These are phyloP conservation scores for Silene uniflora DNA, from an alignment of 148 eudicot genomes.

Conservation along the genomic window DNA sequence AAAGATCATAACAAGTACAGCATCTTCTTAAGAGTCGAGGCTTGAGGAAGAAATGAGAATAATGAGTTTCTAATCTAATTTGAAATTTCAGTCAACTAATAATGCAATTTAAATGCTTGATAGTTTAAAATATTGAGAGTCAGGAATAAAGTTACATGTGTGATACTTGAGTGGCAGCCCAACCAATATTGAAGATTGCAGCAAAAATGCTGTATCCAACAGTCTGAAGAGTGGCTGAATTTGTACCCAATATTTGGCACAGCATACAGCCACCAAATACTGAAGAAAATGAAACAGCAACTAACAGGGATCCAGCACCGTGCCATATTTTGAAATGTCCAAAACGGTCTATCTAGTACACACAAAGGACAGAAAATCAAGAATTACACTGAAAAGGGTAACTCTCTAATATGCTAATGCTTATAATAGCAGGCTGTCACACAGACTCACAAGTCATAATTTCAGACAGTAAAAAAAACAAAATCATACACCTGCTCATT, in stretches of 20 bases:
- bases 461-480: too few relatives aligned
- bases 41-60: too few relatives aligned
- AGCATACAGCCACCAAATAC: constrained; percentile 88
- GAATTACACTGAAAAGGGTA: background rate
- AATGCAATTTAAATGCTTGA: background rate
- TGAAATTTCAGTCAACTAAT: background rate
- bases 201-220: constrained; percentile 85
- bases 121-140: constrained; percentile 3
- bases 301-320: constrained; percentile 79
- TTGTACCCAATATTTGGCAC: constrained; percentile 72
- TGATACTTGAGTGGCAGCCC: constrained; percentile 97
- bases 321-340: constrained; percentile 96
- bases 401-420: background rate
- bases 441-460: too few relatives aligned
- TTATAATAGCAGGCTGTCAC: too few relatives aligned
- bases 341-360: constrained; percentile 77
- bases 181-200: constrained; percentile 82
- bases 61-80: too few relatives aligned
- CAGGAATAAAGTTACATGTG: constrained; percentile 64
- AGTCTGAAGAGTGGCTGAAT: constrained; percentile 59
- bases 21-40: too few relatives aligned
- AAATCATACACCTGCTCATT: too few relatives aligned
- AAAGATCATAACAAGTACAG: too few relatives aligned
- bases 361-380: constrained; percentile 7
- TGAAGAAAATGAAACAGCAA: constrained; percentile 93